Conservation (phyloP, 2,329 filamentous ascomycete genomes). For the Ascochyta fabae region DNA sequence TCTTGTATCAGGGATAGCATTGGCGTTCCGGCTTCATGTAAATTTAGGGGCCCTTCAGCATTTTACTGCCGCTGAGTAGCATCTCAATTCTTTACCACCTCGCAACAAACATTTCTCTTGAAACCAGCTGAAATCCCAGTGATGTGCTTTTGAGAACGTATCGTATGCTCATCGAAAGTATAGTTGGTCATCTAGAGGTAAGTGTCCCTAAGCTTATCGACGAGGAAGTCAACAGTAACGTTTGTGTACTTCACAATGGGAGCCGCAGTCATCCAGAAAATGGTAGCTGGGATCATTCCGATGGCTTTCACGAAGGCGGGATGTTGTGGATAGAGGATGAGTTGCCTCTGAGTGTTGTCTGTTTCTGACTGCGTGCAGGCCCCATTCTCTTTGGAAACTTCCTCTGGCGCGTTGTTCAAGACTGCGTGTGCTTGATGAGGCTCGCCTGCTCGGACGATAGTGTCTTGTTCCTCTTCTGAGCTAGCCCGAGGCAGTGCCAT, state of each 20-base stretch:
- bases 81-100: background rate
- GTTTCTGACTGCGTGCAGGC: background rate
- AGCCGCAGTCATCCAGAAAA: constrained; percentile 31
- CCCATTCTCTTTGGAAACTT: background rate
- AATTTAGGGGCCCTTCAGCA: background rate
- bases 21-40: constrained; percentile 17
- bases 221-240: constrained; percentile 1
- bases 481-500: constrained; percentile 23
- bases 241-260: constrained; percentile 10
- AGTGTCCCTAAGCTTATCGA: constrained; percentile 8
- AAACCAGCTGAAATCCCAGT: background rate
- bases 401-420: background rate
- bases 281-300: constrained; percentile 31
- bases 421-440: background rate
- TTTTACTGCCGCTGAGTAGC: background rate
- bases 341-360: constrained; percentile 5
- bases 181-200: background rate
- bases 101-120: background rate
- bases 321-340: constrained; percentile 15
- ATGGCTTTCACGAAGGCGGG: constrained; percentile 37
- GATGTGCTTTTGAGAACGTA: background rate
- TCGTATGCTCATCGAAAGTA: no score
- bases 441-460: background rate
- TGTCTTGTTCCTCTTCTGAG: background rate
- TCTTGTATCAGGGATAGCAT: constrained; percentile 15